Evolutionary conservation across 495 filamentous ascomycete genomes (phyloP), one percentile per base, ranked within the genome.

Genomic region (Penicillium egyptiacum): DNA sequence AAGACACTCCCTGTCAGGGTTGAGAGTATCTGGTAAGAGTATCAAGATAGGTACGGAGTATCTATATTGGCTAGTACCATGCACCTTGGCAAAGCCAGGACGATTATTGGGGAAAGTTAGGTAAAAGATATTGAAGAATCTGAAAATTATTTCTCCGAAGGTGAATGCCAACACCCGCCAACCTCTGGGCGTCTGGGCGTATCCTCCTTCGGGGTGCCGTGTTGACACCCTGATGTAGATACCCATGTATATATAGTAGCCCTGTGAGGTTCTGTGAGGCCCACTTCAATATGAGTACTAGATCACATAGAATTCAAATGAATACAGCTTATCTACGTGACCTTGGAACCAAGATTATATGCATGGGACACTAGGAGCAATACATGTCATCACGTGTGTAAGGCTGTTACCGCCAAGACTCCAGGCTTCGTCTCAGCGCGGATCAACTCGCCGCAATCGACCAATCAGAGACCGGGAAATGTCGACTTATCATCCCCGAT

Each of bases 181-280:
- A 54, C 52, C 61, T 68, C 71, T 72, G 53, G 69, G 71, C 71
- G 62, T 28, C 65, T 68, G 60, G 65, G 64, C 71, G 62, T 39
- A 14, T 53, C 62, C 63, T 69, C 11, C 11, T 56, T 63, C 54
- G 46, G 57, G 30, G 37, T 52, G 50, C 20, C 46, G 55, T 55
- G 42, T 14, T 22, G 47, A 23, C 44, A 33, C 49, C 33, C 22
- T 52, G 14, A 52, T 3, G 5, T 20, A 47, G 16, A 6, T 23
- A 16, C 7, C 44, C n/a, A 12, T 28, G 17, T 8, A 33, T 7
- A 31, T 48, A 31, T 48, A 6, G 45, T 31, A 30, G 17, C 4
- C 11, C n/a, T 46, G 6, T 26, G n/a, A 48, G 17, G 30, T 14
- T 48, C 17, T 30, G 8, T 12, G 10, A 20, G 9, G n/a, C 5